phyloP scores from a whole-genome alignment of 2,329 filamentous ascomycete genomes.

The Aspergillus oerlinghausenensis region DNA sequence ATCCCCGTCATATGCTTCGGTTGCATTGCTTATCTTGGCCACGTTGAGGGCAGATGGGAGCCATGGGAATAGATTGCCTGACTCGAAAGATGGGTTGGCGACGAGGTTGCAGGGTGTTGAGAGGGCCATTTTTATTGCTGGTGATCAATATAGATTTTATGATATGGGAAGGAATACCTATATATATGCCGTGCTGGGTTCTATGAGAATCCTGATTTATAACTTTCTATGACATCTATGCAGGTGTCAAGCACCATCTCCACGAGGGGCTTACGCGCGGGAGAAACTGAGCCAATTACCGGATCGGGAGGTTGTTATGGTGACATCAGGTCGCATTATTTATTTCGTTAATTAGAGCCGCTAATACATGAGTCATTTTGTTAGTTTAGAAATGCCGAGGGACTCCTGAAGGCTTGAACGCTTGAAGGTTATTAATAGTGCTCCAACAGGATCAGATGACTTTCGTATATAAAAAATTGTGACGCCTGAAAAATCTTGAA shows the following conservation, averaged over 20 bases:
- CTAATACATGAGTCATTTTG: too few species aligned
- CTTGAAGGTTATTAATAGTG: too few species aligned
- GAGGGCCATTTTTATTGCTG: constrained; percentile 10
- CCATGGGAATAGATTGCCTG: constrained; percentile 18
- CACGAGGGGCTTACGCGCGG: neutral
- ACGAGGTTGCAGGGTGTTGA: constrained; percentile 16
- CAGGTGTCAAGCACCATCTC: neutral
- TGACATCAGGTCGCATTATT: too few species aligned
- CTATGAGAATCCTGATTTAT: neutral
- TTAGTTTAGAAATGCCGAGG: too few species aligned
- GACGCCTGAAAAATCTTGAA: too few species aligned
- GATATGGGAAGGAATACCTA: too few species aligned
- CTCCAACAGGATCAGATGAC: too few species aligned
- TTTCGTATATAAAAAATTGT: too few species aligned
- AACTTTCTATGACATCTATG: neutral
- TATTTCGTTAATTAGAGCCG: too few species aligned
- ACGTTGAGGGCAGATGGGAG: constrained; percentile 14
- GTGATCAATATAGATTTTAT: neutral
- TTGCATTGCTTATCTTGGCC: constrained; percentile 14
- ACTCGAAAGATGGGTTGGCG: constrained; percentile 20
- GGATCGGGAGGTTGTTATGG: too few species aligned
- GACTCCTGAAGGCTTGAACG: too few species aligned
- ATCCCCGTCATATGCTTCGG: constrained; percentile 14
- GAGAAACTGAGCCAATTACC: neutral
- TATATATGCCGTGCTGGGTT: neutral